A percentile compares a stretch with the other conserved stretches of the same genome.
Conservation (phyloP, 305 asterid genomes). For the Fraxinus albicans region DNA sequence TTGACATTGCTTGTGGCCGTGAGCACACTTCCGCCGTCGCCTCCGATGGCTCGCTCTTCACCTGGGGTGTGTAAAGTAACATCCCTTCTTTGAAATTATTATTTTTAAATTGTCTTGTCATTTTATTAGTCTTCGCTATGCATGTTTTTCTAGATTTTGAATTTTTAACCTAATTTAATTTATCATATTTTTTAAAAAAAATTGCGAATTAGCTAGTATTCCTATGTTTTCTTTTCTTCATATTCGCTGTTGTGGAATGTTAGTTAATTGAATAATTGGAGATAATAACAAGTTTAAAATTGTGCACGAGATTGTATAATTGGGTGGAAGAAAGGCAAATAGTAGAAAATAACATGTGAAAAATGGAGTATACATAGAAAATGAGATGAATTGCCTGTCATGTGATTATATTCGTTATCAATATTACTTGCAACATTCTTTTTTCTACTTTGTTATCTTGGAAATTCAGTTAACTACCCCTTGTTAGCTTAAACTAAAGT, state of each 20-base stretch:
- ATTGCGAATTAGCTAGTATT: conserved; percentile 12
- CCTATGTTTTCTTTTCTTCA: not conserved
- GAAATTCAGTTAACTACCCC: not conserved
- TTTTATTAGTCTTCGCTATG: not conserved
- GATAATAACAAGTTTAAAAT: not conserved
- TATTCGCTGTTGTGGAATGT: conserved; percentile 1
- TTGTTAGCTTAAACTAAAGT: not conserved
- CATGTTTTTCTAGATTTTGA: not conserved
- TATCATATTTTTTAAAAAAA: not conserved
- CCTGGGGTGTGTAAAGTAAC: conserved; percentile 68
- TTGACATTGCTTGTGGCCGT: conserved; percentile 89
- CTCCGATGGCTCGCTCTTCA: conserved; percentile 88
- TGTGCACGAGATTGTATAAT: not conserved
- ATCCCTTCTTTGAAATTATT: not conserved
- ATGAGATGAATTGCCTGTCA: not conserved
- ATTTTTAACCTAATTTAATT: not conserved
- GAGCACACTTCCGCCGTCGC: conserved; percentile 92
- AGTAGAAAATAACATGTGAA: not conserved
- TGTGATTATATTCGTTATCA: not conserved
- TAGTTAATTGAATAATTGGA: conserved; percentile 13
- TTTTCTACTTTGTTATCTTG: not conserved
- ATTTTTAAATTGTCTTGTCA: not conserved
- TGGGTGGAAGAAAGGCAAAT: not conserved
- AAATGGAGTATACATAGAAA: not conserved
- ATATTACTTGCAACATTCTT: not conserved